These are phyloP conservation scores for Moelleriella libera DNA, from an alignment of 2,329 filamentous ascomycete species.

Conservation along the genomic window DNA sequence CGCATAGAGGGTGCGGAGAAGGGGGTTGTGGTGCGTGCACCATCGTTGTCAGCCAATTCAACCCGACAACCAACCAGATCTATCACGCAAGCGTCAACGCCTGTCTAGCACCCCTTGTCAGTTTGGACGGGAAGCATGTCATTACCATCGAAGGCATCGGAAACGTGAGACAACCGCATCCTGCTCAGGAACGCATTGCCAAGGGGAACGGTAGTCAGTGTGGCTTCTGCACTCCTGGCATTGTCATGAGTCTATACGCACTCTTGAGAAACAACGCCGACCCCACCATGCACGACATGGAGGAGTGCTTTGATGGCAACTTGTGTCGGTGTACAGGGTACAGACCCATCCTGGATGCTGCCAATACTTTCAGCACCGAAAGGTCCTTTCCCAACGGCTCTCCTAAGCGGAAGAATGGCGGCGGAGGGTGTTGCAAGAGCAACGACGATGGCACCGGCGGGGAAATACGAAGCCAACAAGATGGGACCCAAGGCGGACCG, in stretches of 20 bases:
- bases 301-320: constrained; percentile 96
- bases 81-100: constrained; percentile 97
- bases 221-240: constrained; percentile 90
- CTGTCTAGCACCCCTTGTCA: constrained; percentile 82
- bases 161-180: constrained; percentile 73
- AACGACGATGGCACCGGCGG: constrained; percentile 14
- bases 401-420: neutral
- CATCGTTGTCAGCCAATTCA: constrained; percentile 85
- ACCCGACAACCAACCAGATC: constrained; percentile 80
- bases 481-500: neutral
- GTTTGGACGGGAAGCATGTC: constrained; percentile 93
- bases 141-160: constrained; percentile 97
- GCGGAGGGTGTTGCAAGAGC: constrained; percentile 24
- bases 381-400: constrained; percentile 17
- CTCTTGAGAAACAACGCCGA: constrained; percentile 70
- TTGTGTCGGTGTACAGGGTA: constrained; percentile 94
- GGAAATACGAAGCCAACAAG: neutral
- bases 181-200: constrained; percentile 80
- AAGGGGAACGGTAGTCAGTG: constrained; percentile 86
- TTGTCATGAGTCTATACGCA: constrained; percentile 96
- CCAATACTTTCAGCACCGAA: constrained; percentile 66
- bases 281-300: constrained; percentile 69
- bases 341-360: constrained; percentile 82
- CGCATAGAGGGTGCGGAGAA: constrained; percentile 66
- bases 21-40: constrained; percentile 95